Conservation (phyloP, 2,329 filamentous ascomycete species). For the Sordariomycetes sp. region DNA sequence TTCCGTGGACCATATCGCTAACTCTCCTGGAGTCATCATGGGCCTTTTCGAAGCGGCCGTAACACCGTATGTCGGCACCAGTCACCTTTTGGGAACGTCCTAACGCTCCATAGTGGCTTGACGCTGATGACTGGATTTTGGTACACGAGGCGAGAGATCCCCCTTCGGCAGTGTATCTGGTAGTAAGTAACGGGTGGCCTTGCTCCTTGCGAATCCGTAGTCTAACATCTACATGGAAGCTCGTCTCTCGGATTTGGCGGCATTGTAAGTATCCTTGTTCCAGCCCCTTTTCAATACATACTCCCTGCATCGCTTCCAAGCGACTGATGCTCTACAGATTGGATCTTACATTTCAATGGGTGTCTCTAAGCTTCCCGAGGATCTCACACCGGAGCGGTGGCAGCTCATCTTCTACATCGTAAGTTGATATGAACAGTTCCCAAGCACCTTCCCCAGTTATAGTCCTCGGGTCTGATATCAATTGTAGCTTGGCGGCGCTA, state of each 20-base stretch:
- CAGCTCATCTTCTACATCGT: slow-evolving; percentile 17
- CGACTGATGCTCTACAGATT: slow-evolving; percentile 18
- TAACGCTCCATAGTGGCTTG: background rate
- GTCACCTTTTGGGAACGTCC: background rate
- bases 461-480: background rate
- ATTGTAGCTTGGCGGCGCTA: slow-evolving; percentile 15
- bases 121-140: background rate
- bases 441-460: background rate
- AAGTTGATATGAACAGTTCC: background rate
- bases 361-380: slow-evolving; percentile 13
- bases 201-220: background rate
- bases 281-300: slow-evolving; percentile 15
- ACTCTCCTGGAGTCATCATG: background rate
- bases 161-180: background rate
- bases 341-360: slow-evolving; percentile 20
- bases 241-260: background rate
- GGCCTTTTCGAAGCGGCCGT: background rate
- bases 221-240: background rate
- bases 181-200: background rate
- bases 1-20: background rate
- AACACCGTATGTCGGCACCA: background rate
- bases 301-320: slow-evolving; percentile 10
- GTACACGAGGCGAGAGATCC: background rate
- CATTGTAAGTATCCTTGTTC: background rate
- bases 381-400: slow-evolving; percentile 7